These are phyloP conservation scores for Dysphania ambrosioides DNA, from an alignment of 148 eudicot genomes.

Conservation along the genomic window DNA sequence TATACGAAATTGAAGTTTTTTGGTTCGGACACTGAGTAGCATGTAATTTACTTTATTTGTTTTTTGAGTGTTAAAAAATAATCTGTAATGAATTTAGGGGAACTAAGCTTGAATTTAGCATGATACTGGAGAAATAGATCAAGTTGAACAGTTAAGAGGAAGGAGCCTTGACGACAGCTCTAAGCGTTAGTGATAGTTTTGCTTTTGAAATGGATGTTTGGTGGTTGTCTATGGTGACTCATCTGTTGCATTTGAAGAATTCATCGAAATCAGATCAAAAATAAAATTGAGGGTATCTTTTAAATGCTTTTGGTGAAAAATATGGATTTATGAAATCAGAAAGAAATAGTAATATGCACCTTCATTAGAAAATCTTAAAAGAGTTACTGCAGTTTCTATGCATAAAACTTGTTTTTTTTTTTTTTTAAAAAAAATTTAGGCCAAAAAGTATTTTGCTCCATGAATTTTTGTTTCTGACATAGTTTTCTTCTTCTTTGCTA, in stretches of 20 bases:
- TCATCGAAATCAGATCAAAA: neutral
- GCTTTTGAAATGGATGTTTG: neutral
- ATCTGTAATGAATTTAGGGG: no score
- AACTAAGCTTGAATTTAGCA: no score
- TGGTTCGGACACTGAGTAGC: neutral
- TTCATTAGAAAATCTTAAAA: no score
- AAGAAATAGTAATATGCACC: neutral
- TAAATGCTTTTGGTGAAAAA: no score
- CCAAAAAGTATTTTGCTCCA: neutral
- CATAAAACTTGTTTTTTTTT: no score
- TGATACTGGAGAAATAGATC: neutral
- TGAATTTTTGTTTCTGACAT: neutral
- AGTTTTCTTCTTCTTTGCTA: neutral
- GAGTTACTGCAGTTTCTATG: no score
- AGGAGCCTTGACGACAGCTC: neutral
- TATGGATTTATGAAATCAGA: neutral
- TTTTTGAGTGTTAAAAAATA: neutral
- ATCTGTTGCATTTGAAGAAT: neutral
- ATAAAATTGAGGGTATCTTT: neutral
- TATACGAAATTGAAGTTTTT: neutral
- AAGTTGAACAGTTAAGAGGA: neutral
- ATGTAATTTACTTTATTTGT: neutral
- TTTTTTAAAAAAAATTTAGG: neutral
- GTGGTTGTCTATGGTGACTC: neutral
- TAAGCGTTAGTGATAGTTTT: neutral